phyloP scores from a whole-genome alignment of 208 protist species.

The Acanthamoeba castellanii region DNA sequence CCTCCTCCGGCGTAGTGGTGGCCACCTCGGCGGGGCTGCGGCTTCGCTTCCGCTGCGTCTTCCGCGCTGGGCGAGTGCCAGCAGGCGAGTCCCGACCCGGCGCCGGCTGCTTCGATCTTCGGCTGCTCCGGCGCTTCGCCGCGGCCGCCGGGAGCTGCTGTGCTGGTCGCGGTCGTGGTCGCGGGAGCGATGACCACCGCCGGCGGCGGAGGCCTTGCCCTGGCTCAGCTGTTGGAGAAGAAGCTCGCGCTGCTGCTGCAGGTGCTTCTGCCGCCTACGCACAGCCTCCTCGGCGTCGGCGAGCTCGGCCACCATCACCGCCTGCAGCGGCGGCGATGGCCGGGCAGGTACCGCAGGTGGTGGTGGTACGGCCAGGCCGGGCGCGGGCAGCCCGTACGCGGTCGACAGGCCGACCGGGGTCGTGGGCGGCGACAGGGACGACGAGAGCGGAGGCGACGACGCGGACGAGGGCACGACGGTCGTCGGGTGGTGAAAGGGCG shows the following conservation, averaged over 20 bases:
- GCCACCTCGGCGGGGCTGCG: too few species aligned
- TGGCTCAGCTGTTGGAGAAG: not conserved
- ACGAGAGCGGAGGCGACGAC: too few species aligned
- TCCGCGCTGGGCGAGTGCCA: too few species aligned
- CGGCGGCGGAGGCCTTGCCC: not conserved
- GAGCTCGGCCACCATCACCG: not conserved
- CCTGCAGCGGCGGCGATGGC: not conserved
- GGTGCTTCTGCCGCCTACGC: not conserved
- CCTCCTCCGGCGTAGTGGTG: too few species aligned
- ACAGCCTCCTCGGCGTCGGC: not conserved
- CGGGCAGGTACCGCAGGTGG: not conserved
- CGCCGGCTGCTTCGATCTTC: not conserved
- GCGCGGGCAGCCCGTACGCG: too few species aligned
- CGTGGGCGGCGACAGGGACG: too few species aligned
- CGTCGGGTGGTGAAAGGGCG: not conserved
- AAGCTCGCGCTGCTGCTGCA: slow-evolving; percentile 43
- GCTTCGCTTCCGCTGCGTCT: too few species aligned
- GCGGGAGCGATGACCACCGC: not conserved
- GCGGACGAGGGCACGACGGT: not conserved
- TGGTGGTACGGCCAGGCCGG: not conserved
- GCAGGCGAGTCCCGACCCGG: too few species aligned
- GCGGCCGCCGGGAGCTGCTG: too few species aligned
- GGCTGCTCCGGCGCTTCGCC: not conserved
- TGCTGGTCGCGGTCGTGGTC: not conserved
- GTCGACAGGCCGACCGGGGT: too few species aligned